phyloP scores from a whole-genome alignment of 495 filamentous ascomycete genomes.

The Antarctomyces pellizariae region DNA sequence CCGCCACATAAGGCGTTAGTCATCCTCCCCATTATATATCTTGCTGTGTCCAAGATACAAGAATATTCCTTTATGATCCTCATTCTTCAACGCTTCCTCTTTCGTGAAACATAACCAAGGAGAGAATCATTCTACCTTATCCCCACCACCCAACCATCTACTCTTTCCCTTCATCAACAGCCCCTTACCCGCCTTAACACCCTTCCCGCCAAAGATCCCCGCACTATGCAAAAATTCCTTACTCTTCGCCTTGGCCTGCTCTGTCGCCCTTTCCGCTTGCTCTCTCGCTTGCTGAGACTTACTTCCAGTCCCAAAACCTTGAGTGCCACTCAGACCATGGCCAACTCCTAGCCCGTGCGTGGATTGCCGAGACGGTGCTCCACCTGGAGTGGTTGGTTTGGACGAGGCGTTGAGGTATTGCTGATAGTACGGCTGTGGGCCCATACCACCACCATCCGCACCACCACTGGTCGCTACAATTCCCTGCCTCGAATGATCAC shows the following conservation, averaged over 20 bases:
- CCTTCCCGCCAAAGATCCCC: constrained; percentile 44
- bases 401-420: constrained; percentile 21
- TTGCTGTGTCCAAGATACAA: no score
- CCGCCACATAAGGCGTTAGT: no score
- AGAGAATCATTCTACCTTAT: constrained; percentile 75
- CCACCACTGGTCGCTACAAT: no score
- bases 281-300: no score
- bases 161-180: constrained; percentile 69
- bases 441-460: constrained; percentile 6
- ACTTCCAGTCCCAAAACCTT: constrained; percentile 11
- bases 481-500: constrained; percentile 1
- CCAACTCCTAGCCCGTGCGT: constrained; percentile 12
- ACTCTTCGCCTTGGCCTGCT: constrained; percentile 45
- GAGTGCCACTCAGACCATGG: constrained; percentile 10
- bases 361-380: constrained; percentile 16
- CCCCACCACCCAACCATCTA: constrained; percentile 48
- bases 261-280: constrained; percentile 13
- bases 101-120: no score
- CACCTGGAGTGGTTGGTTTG: constrained; percentile 16
- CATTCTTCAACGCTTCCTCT: no score
- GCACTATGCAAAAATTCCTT: constrained; percentile 72
- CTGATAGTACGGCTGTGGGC: constrained; percentile 26
- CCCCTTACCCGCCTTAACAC: constrained; percentile 58
- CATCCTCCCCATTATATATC: no score
- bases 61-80: no score